These are phyloP conservation scores for Phialocephala subalpina DNA, from an alignment of 2,329 filamentous ascomycete genomes.

Conservation along the genomic window DNA sequence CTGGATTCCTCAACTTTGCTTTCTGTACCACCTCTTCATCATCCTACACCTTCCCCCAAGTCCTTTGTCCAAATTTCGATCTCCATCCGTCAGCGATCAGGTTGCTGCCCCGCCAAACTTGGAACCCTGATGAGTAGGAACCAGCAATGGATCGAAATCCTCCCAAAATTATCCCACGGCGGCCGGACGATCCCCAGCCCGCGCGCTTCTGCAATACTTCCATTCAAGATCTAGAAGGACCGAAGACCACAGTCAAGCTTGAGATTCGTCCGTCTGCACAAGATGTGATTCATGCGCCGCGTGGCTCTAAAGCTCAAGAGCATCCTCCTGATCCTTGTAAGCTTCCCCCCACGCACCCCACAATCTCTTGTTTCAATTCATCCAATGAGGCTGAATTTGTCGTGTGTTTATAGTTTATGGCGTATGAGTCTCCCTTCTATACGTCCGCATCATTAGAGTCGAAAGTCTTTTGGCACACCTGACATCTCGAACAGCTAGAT, in stretches of 20 bases:
- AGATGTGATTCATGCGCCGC: neutral
- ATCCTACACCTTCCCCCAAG: too few relatives aligned
- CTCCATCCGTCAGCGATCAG: neutral
- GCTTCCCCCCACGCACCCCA: neutral
- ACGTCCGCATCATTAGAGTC: neutral
- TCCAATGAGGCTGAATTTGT: neutral
- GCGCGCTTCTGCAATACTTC: neutral
- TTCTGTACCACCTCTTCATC: too few relatives aligned
- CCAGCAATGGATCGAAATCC: neutral
- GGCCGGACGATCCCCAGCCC: neutral
- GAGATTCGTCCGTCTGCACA: neutral
- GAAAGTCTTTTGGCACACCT: too few relatives aligned
- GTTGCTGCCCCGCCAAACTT: neutral
- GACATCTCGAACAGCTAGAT: neutral
- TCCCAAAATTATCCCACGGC: neutral
- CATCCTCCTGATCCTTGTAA: conserved; percentile 3
- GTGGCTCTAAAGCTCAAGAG: neutral
- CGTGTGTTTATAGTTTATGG: neutral
- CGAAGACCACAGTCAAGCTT: neutral
- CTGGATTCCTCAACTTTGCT: neutral
- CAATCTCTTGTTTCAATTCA: neutral
- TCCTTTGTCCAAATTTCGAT: neutral
- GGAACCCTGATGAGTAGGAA: neutral
- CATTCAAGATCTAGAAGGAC: neutral
- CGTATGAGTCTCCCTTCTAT: neutral